Percentiles rank a stretch among this genome's conserved stretches.
Conservation (phyloP, 306 rosid species). For the Quercus mongolica region DNA sequence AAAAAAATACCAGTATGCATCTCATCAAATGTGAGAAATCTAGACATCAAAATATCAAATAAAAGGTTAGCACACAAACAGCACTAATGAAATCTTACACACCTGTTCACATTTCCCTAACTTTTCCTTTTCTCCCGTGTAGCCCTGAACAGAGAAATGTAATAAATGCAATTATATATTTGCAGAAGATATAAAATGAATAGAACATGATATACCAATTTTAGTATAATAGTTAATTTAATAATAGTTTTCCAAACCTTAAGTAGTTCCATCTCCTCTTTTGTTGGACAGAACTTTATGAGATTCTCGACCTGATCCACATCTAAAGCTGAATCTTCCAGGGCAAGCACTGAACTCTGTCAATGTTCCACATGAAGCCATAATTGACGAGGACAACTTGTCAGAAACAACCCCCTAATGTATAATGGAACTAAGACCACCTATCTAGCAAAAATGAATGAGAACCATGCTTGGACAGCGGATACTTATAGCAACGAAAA, state of each 20-base stretch:
- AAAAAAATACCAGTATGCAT: not conserved
- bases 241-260: constrained; percentile 49
- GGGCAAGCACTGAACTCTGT: constrained; percentile 75
- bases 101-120: constrained; percentile 98
- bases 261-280: constrained; percentile 89
- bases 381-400: not conserved
- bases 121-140: constrained; percentile 79
- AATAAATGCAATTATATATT: constrained; percentile 15
- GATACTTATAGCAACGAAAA: not conserved
- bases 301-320: constrained; percentile 86
- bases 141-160: constrained; percentile 49
- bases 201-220: not conserved
- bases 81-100: constrained; percentile 12
- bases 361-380: constrained; percentile 17
- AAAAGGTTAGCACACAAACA: not conserved
- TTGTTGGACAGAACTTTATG: constrained; percentile 84
- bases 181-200: not conserved
- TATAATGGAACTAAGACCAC: not conserved
- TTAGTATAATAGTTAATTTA: constrained; percentile 5
- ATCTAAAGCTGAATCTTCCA: constrained; percentile 76
- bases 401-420: not conserved
- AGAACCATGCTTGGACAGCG: not conserved
- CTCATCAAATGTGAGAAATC: not conserved
- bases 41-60: not conserved
- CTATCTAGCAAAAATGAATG: not conserved